phyloP scores from a whole-genome alignment of 208 protist species.

The Leishmania martiniquensis region DNA sequence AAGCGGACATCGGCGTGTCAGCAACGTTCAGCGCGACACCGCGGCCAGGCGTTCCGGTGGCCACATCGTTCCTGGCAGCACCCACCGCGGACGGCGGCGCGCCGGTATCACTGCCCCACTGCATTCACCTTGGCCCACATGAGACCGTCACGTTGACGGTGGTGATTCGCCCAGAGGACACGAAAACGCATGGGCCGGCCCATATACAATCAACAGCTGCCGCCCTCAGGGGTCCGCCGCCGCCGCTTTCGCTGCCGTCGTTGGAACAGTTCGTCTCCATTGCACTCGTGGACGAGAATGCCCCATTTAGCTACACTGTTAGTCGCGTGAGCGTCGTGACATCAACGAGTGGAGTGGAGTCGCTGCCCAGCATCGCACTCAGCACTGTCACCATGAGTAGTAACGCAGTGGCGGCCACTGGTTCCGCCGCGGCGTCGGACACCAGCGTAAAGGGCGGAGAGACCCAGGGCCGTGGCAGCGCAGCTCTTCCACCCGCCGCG shows the following conservation, averaged over 20 bases:
- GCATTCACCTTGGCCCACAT: constrained; percentile 26
- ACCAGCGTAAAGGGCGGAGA: background rate
- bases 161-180: constrained; percentile 15
- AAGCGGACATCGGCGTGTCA: background rate
- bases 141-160: constrained; percentile 33
- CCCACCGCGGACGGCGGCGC: background rate
- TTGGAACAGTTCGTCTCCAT: constrained; percentile 75
- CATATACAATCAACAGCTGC: background rate
- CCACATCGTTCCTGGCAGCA: constrained; percentile 26
- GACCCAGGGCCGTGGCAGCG: background rate
- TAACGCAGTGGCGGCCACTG: background rate
- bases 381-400: constrained; percentile 5
- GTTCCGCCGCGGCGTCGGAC: background rate
- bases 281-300: constrained; percentile 73
- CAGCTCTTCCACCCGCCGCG: background rate
- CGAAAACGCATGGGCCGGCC: background rate
- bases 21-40: background rate
- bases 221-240: background rate
- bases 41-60: background rate
- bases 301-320: constrained; percentile 60
- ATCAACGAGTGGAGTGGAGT: constrained; percentile 31
- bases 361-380: constrained; percentile 23
- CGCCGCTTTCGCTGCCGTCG: constrained; percentile 37
- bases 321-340: constrained; percentile 66
- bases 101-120: constrained; percentile 26